Percentiles rank a stretch among this genome's conserved stretches.
Evolutionary conservation across 805 yeast genomes (phyloP).

Genomic region (Zygosaccharomyces kombuchaensis): DNA sequence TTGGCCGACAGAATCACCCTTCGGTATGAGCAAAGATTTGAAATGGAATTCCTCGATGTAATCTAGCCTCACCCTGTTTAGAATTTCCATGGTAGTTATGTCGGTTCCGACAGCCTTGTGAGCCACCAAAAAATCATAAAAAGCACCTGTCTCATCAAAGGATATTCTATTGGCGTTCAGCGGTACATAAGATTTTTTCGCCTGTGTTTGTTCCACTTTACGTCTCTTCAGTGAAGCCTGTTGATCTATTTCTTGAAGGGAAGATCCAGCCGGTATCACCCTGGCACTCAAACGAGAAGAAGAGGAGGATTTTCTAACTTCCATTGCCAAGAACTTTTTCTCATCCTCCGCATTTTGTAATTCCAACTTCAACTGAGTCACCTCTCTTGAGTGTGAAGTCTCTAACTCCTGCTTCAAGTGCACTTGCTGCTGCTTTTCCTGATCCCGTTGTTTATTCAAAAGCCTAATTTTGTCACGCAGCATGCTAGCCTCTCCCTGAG

Average conservation of each 20-base stretch:
- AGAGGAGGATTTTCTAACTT: conserved; percentile 35
- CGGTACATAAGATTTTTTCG: conserved; percentile 10
- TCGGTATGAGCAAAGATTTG: conserved; percentile 16
- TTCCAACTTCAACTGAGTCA: conserved; percentile 39
- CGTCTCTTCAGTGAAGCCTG: conserved; percentile 12
- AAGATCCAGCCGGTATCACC: background rate
- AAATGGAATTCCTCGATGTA: conserved; percentile 16
- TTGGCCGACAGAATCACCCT: conserved; percentile 27
- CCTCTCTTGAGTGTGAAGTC: conserved; percentile 29
- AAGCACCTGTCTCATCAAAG: conserved; percentile 25
- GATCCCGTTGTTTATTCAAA: conserved; percentile 39
- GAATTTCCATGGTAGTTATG: conserved; percentile 27
- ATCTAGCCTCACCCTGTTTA: conserved; percentile 21
- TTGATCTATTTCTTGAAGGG: conserved; percentile 8
- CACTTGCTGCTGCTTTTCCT: conserved; percentile 35
- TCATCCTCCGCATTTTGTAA: conserved; percentile 49
- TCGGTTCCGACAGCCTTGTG: conserved; percentile 26
- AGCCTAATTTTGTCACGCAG: conserved; percentile 59
- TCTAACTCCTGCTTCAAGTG: conserved; percentile 27
- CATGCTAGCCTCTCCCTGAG: conserved; percentile 79
- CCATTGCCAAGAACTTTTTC: conserved; percentile 50
- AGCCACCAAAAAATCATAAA: conserved; percentile 25
- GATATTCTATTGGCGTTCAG: conserved; percentile 19
- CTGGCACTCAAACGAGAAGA: conserved; percentile 17
- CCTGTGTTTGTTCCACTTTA: conserved; percentile 8